Conservation (phyloP, 176 grass and related monocot genomes). For the Saccharum officinarum region DNA sequence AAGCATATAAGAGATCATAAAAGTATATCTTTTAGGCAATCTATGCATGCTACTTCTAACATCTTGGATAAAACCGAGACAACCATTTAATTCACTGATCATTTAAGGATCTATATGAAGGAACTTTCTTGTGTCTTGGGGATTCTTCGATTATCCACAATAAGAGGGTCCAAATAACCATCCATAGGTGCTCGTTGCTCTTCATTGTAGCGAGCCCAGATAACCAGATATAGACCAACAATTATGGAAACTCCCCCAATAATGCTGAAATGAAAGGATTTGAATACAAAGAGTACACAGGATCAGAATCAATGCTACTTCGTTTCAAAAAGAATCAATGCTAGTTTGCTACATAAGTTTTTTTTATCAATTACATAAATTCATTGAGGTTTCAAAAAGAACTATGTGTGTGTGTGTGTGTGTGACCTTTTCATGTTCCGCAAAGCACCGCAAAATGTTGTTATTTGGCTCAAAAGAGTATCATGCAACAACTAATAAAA, state of each 20-base stretch:
- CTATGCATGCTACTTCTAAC: not conserved
- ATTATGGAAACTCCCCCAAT: constrained; percentile 72
- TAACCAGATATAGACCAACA: constrained; percentile 77
- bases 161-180: constrained; percentile 44
- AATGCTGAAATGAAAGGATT: constrained; percentile 45
- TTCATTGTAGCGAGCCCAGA: constrained; percentile 70
- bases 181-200: not conserved
- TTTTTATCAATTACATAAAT: too few species aligned
- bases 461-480: not conserved
- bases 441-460: not conserved
- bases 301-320: not conserved
- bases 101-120: constrained; percentile 37
- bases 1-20: not conserved
- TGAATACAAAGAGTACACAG: constrained; percentile 9
- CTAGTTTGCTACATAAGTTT: not conserved
- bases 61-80: not conserved
- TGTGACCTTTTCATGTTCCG: not conserved
- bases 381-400: too few species aligned
- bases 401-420: too few species aligned
- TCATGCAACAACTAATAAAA: not conserved
- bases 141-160: constrained; percentile 36
- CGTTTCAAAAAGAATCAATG: not conserved
- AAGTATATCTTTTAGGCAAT: not conserved
- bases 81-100: not conserved
- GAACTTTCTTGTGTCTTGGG: constrained; percentile 35